These are phyloP conservation scores for Cynara cardunculus DNA, from an alignment of 129 eudicot genomes.

Conservation along the genomic window DNA sequence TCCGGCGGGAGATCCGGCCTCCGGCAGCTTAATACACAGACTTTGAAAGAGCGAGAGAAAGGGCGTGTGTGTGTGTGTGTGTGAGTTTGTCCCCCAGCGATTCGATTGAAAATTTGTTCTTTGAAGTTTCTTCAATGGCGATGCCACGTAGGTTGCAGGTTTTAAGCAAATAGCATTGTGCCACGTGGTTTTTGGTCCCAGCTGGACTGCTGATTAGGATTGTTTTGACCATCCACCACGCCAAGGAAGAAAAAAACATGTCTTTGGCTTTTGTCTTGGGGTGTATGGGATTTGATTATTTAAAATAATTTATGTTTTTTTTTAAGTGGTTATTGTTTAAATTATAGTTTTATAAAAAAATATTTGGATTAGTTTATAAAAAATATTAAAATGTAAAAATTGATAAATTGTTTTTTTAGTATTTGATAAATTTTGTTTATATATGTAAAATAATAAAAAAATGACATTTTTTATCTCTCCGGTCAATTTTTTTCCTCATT, in stretches of 20 bases:
- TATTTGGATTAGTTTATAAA: too few relatives aligned
- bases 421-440: too few relatives aligned
- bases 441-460: too few relatives aligned
- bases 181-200: conserved; percentile 32
- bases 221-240: not conserved
- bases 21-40: conserved; percentile 1
- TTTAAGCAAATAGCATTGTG: conserved; percentile 18
- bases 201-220: conserved; percentile 30
- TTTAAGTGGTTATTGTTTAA: too few relatives aligned
- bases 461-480: conserved; percentile 40
- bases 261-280: too few relatives aligned
- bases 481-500: conserved; percentile 21
- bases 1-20: conserved; percentile 47
- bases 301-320: too few relatives aligned
- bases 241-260: not conserved
- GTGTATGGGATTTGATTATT: too few relatives aligned
- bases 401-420: too few relatives aligned
- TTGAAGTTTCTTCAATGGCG: conserved; percentile 18
- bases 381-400: too few relatives aligned
- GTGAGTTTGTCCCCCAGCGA: not conserved
- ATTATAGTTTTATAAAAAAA: too few relatives aligned
- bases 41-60: not conserved
- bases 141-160: conserved; percentile 28
- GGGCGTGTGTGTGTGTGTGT: conserved; percentile 5
- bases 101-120: conserved; percentile 10